Conservation (phyloP, 768 basidiomycete genomes). For the Rhodotorula graminis region DNA sequence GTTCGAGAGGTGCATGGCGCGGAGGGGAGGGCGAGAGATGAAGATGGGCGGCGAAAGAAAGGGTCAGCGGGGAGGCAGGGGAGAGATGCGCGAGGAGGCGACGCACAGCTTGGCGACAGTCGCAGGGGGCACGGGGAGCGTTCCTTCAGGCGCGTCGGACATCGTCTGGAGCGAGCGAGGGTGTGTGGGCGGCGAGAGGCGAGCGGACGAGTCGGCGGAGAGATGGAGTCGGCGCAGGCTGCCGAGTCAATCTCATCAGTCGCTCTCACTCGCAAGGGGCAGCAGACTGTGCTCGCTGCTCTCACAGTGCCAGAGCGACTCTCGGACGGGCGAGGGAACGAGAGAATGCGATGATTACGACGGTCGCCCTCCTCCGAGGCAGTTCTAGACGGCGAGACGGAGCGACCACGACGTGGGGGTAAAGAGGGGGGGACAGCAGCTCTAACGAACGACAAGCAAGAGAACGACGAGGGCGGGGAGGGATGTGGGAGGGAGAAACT, state of each 20-base stretch:
- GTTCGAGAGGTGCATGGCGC: background rate
- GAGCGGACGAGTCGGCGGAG: background rate
- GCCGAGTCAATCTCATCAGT: no score
- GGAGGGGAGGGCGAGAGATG: background rate
- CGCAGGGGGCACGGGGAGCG: constrained; percentile 9
- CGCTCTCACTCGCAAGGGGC: no score
- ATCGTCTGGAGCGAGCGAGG: constrained; percentile 1
- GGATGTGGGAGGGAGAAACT: background rate
- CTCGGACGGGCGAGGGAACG: background rate
- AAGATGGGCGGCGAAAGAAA: background rate
- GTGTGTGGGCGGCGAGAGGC: background rate
- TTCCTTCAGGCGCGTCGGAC: constrained; percentile 21
- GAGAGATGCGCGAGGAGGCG: background rate
- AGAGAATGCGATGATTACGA: background rate
- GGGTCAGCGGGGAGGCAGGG: background rate
- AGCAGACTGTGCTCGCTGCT: no score
- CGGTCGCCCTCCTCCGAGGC: no score
- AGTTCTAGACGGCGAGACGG: background rate
- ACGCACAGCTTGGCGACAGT: constrained; percentile 20
- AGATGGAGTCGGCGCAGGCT: background rate
- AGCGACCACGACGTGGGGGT: no score
- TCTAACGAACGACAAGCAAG: constrained; percentile 1
- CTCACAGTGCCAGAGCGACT: no score
- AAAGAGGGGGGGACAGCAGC: background rate
- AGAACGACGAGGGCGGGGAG: background rate